Conservation (phyloP, 78 protist genomes). For the Dictyostelium discoideum region DNA sequence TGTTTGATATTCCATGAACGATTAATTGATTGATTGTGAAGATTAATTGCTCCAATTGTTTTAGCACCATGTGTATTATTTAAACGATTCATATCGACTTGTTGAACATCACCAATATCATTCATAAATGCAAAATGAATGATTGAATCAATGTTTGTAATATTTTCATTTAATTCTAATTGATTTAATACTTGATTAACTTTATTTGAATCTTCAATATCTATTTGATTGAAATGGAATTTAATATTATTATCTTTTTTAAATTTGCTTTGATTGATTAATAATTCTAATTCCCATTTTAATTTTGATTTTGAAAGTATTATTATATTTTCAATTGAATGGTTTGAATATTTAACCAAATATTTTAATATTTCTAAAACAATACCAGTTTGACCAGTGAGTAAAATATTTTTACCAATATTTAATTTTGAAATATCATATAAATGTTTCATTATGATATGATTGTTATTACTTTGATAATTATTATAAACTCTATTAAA, state of each 20-base stretch:
- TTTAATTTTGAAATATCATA: background rate
- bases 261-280: conserved; percentile 13
- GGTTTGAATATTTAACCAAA: background rate
- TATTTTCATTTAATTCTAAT: background rate
- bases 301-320: conserved; percentile 29
- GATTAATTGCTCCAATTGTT: conserved; percentile 10
- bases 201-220: background rate
- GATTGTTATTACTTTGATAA: background rate
- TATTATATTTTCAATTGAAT: conserved; percentile 1
- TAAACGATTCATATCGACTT: background rate
- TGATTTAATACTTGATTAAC: background rate
- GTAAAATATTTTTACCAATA: conserved; percentile 1
- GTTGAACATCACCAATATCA: background rate
- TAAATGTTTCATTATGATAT: background rate
- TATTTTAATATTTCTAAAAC: conserved; percentile 15
- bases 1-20: background rate
- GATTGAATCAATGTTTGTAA: background rate
- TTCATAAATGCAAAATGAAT: background rate
- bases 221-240: conserved; percentile 7
- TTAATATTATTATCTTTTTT: background rate
- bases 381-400: conserved; percentile 75
- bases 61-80: conserved; percentile 7
- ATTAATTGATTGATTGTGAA: background rate
- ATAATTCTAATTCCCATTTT: conserved; percentile 39
- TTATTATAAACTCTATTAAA: background rate